Percentiles rank a stretch among this genome's conserved stretches.
Evolutionary conservation across 2,329 filamentous ascomycete species (phyloP).

Genomic region (Claviceps paspali): DNA sequence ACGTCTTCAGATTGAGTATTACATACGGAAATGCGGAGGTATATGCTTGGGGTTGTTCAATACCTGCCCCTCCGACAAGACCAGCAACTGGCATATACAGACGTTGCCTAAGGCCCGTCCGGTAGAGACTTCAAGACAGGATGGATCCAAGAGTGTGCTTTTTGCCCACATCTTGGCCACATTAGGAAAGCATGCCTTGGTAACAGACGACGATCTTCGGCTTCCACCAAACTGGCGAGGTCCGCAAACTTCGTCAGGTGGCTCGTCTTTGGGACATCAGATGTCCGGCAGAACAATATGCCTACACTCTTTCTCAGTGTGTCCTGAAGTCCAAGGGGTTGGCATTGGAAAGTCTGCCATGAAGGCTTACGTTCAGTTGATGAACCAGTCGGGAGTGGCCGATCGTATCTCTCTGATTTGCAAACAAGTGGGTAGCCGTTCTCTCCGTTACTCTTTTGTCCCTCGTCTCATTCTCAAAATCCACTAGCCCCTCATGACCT

Average conservation of each 20-base stretch:
- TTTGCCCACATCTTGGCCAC: conserved; percentile 69
- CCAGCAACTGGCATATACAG: conserved; percentile 31
- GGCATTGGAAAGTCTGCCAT: conserved; percentile 62
- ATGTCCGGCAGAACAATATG: conserved; percentile 60
- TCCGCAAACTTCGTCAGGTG: conserved; percentile 27
- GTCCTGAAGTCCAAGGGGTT: conserved; percentile 57
- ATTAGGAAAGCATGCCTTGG: conserved; percentile 43
- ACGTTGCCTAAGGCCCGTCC: conserved; percentile 35
- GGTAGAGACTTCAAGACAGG: conserved; percentile 34
- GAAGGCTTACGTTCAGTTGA: conserved; percentile 35
- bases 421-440: conserved; percentile 27
- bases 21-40: conserved; percentile 27
- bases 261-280: conserved; percentile 42
- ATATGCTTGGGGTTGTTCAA: conserved; percentile 71
- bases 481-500: conserved; percentile 46
- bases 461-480: not conserved
- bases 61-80: conserved; percentile 34
- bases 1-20: conserved; percentile 13
- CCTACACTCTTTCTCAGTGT: conserved; percentile 68
- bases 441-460: not conserved
- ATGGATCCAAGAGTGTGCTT: conserved; percentile 35
- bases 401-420: conserved; percentile 64
- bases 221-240: conserved; percentile 53
- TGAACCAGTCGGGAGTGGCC: conserved; percentile 53
- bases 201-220: conserved; percentile 49